Base-by-base conservation (phyloP, 495 filamentous ascomycete genomes). In the Penicillium antarcticum region DNA sequence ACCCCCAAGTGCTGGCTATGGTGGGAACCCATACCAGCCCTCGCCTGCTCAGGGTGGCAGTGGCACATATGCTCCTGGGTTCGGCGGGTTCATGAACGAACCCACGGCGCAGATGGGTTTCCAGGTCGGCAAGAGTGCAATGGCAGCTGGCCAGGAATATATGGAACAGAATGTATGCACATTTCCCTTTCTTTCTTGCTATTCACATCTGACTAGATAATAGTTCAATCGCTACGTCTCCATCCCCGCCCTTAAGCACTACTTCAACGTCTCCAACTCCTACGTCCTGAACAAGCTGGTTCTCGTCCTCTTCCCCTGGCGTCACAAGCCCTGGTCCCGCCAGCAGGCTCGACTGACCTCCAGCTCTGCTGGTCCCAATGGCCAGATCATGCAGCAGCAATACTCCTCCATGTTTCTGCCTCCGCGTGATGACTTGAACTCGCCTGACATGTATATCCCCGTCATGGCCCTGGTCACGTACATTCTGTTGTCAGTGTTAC, bases 371-470 rank as follows among this genome's bases (percentile, higher is more conserved):
- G 79, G 81, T 13, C 83, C 85, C 13, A 79, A 75, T 52, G 86
- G 86, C 8, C 81, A 87, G 57, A 71, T 79, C 12, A 57, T 60
- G 17, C 72, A 76, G 50, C 72, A 78, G 46, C 76, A 80, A 57
- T 80, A 80, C 57, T 87, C 92, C 45, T 87, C 86, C 37, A 88
- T 88, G 80, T 97, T 90, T 71, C 80, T 97, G 7, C 91, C 94
- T 9, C 94, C 94, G n/a, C 81, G 92, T 42, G 92, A 97, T 65
- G 94, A 99, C 66, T 78, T 97, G 66, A 99, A 99, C 70, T 92
- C 89, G 41, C 94, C 95, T 5, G 94, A 99, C 73, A 96, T 97
- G 89, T 99, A 99, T 78, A 97, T 99, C 57, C 94, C 94, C 24
- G 73, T 78, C 39, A 78, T 78, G 79, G 92, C 94, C 4, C 75